Evolutionary conservation across 202 grass and related monocot species (phyloP), one percentile per base, ranked within the genome.

Genomic region (Brachypodium distachyon): DNA sequence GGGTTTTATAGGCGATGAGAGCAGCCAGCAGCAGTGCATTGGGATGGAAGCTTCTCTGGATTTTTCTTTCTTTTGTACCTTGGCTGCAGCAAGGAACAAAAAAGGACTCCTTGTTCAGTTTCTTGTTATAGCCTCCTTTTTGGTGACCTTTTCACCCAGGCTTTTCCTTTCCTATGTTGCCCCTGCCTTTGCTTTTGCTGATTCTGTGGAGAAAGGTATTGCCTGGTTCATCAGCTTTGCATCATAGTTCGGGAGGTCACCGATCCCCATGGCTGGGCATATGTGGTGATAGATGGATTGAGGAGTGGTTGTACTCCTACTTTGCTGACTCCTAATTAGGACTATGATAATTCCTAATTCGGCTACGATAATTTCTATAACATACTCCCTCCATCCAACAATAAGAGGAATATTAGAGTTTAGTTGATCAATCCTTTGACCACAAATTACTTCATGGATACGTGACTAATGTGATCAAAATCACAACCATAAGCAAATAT

Each of bases 1-100:
- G 31, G 49, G 1, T 61, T 74, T 88, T 88, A 88, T 88, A 83
- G 42, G 37, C 44, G n/a, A 21, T 21, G 28, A 37, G 10, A 9
- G 13, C 18, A 33, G 1, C n/a, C n/a, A n/a, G 37, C 13, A 40
- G 68, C 11, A 0, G 40, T 74, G 56, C 3, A 47, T 12, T 85
- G 79, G n/a, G 37, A 11, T 67, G 25, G 67, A 78, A 74, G 50
- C 61, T 76, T 63, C 64, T 53, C 21, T 32, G 4, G 27, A 29
- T 27, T 21, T 42, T 63, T 34, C 5, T 33, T 70, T 64, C 83
- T 74, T 74, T 63, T n/a, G n/a, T n/a, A n/a, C n/a, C 40, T 25
- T 47, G 31, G 36, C 36, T 41, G 65, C 77, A 54, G 56, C 44
- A 76, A 86, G 78, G 55, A 84, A 78, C 65, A 79, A 14, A 12